These are phyloP conservation scores for Hymenoscyphus fructigenus DNA, from an alignment of 2,329 filamentous ascomycete species.

Conservation along the genomic window DNA sequence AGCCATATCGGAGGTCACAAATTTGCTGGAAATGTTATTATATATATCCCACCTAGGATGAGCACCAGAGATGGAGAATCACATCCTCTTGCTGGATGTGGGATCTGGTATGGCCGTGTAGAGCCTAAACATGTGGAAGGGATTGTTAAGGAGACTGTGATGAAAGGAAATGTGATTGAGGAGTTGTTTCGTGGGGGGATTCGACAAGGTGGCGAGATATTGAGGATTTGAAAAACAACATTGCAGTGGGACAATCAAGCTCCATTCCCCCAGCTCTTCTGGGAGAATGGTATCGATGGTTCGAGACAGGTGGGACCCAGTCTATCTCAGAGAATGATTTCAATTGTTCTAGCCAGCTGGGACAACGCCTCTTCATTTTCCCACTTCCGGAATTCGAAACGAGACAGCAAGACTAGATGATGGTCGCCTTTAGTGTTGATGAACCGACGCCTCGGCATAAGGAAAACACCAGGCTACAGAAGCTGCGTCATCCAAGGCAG, in stretches of 20 bases:
- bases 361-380: no score
- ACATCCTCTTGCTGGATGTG: slow-evolving; percentile 66
- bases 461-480: not conserved
- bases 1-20: slow-evolving; percentile 85
- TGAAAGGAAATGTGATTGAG: slow-evolving; percentile 64
- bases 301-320: no score
- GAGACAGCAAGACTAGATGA: no score
- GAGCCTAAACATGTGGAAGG: slow-evolving; percentile 75
- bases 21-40: slow-evolving; percentile 80
- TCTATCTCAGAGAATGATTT: no score
- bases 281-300: no score
- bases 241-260: no score
- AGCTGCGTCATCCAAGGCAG: not conserved
- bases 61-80: slow-evolving; percentile 41
- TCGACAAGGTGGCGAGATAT: slow-evolving; percentile 51
- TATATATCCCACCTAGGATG: slow-evolving; percentile 67
- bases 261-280: no score
- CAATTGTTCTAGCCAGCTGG: no score
- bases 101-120: slow-evolving; percentile 81
- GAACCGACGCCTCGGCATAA: not conserved
- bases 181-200: slow-evolving; percentile 74
- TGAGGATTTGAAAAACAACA: slow-evolving; percentile 27
- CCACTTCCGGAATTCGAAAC: no score
- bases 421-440: no score
- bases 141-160: slow-evolving; percentile 68